Conservation (phyloP, 176 grass and related monocot genomes). For the Carex pumila region DNA sequence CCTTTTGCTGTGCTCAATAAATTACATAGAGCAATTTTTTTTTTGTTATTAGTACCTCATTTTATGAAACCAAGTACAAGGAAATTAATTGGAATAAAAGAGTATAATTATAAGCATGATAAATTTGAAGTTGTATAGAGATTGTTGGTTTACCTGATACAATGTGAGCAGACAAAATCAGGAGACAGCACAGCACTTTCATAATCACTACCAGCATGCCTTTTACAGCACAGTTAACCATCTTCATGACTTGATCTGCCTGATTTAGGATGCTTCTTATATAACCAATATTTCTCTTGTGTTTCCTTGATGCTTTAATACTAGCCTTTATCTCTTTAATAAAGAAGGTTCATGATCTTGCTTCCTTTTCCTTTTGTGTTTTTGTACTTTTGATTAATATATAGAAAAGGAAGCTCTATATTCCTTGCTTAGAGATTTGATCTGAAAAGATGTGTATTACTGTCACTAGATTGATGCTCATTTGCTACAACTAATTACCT, state of each 20-base stretch:
- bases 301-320: not conserved
- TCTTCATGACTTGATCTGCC: not conserved
- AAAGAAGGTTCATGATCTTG: not conserved
- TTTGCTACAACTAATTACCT: not conserved
- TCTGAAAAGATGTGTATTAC: not conserved
- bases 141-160: not conserved
- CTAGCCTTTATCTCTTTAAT: not conserved
- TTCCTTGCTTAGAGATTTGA: conserved; percentile 7
- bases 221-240: not conserved
- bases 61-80: not conserved
- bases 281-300: not conserved
- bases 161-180: not conserved
- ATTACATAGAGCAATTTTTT: not conserved
- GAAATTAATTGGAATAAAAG: not conserved
- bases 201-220: not conserved
- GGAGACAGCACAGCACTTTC: not conserved
- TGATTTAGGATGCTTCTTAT: not conserved
- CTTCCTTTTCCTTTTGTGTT: not conserved
- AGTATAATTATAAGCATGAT: not conserved
- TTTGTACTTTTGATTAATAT: conserved; percentile 7
- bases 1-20: not conserved
- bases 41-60: not conserved
- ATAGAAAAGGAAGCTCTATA: not conserved
- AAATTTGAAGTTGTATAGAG: not conserved
- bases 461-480: not conserved